These are phyloP conservation scores for Penicillium aurantiogriseum DNA, from an alignment of 2,329 filamentous ascomycete genomes.

Conservation along the genomic window DNA sequence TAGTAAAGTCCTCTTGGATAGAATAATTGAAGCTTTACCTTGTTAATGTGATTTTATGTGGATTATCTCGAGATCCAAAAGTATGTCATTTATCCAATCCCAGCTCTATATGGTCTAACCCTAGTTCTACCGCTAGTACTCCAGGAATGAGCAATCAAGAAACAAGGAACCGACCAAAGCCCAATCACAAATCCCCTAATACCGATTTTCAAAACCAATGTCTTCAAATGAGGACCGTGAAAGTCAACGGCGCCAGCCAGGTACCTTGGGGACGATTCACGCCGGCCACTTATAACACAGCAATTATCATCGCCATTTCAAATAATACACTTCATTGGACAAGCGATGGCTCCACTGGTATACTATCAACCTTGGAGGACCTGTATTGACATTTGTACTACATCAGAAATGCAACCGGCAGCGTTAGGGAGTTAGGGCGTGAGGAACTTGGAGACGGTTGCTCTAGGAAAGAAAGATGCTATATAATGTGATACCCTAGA, in stretches of 20 bases:
- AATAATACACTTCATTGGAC: constrained; percentile 10
- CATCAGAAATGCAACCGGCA: constrained; percentile 5
- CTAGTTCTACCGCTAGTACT: not conserved
- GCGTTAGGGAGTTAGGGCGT: not conserved
- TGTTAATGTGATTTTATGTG: too few relatives aligned
- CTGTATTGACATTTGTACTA: constrained; percentile 12
- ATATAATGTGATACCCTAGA: not conserved
- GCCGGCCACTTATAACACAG: constrained; percentile 15
- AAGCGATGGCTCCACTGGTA: not conserved
- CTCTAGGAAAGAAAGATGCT: constrained; percentile 12
- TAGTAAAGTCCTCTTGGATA: too few relatives aligned
- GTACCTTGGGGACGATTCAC: constrained; percentile 22
- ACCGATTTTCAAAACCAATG: constrained; percentile 4
- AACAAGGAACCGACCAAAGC: not conserved
- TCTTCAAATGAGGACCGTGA: constrained; percentile 24
- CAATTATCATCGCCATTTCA: constrained; percentile 19
- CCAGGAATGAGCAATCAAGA: not conserved
- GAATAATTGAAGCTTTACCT: not conserved
- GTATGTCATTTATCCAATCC: not conserved
- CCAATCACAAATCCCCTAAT: constrained; percentile 4
- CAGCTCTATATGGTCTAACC: not conserved
- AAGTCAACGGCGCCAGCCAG: constrained; percentile 13
- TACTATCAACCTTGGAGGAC: constrained; percentile 11
- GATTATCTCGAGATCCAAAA: too few relatives aligned
- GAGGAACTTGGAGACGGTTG: constrained; percentile 28